A percentile compares a stretch with the other conserved stretches of the same genome.
Evolutionary conservation across 768 basidiomycete species (phyloP).

Genomic region (Collybia sp.): DNA sequence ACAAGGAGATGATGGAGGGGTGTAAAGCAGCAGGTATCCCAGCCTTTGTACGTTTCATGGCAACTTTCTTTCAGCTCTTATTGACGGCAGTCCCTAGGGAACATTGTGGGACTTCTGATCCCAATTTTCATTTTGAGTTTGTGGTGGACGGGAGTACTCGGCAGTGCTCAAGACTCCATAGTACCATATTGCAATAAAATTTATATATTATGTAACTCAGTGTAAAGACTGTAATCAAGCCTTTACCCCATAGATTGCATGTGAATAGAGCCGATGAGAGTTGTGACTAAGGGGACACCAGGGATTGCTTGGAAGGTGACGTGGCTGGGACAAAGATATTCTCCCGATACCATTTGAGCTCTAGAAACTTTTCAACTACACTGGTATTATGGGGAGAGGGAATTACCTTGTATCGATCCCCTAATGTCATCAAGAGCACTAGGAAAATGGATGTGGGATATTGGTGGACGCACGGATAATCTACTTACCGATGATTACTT

Average conservation of each 20-base stretch:
- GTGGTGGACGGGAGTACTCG: too few species aligned
- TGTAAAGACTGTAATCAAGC: too few species aligned
- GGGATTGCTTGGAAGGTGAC: neutral
- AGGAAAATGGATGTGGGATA: neutral
- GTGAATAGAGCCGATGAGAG: too few species aligned
- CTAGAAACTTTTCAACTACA: slow-evolving; percentile 26
- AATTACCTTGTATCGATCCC: slow-evolving; percentile 65
- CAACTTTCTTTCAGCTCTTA: neutral
- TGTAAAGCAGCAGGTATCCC: slow-evolving; percentile 70
- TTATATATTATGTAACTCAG: neutral
- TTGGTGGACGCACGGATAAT: neutral
- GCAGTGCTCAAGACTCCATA: neutral
- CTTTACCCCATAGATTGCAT: too few species aligned
- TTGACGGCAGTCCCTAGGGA: slow-evolving; percentile 28
- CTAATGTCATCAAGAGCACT: slow-evolving; percentile 84
- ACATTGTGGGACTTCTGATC: slow-evolving; percentile 70
- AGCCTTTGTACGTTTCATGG: slow-evolving; percentile 42
- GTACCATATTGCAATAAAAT: neutral
- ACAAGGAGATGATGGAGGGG: slow-evolving; percentile 79
- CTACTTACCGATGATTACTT: slow-evolving; percentile 53
- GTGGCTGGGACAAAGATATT: slow-evolving; percentile 57
- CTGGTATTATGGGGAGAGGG: neutral
- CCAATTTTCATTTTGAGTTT: neutral
- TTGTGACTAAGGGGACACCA: too few species aligned
- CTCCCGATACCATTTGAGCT: slow-evolving; percentile 75